Conservation (phyloP, 768 basidiomycete species). For the Kwoniella mangroviensis region DNA sequence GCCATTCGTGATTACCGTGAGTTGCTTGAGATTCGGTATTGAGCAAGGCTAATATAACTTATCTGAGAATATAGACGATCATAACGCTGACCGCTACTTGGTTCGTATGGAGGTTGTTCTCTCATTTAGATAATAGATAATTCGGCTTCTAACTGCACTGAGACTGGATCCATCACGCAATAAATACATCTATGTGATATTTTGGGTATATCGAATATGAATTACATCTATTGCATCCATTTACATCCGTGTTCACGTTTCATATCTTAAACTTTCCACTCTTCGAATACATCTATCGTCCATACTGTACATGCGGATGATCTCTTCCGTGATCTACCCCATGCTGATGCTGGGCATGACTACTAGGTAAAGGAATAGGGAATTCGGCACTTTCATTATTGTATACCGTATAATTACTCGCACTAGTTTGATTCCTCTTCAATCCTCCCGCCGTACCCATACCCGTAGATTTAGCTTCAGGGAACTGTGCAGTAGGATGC, state of each 20-base stretch:
- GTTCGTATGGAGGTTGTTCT: constrained; percentile 26
- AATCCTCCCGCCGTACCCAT: neutral
- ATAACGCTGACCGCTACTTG: constrained; percentile 22
- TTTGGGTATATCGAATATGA: neutral
- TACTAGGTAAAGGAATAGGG: constrained; percentile 18
- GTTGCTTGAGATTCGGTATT: neutral
- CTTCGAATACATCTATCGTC: neutral
- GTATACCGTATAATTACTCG: constrained; percentile 6
- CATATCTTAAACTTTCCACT: neutral
- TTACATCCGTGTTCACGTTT: neutral
- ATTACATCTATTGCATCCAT: neutral
- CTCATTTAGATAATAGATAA: constrained; percentile 28
- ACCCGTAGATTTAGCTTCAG: constrained; percentile 20
- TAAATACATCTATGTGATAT: too few species aligned
- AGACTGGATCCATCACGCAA: too few species aligned
- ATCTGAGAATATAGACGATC: constrained; percentile 5
- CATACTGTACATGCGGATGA: constrained; percentile 8
- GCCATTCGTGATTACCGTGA: constrained; percentile 37
- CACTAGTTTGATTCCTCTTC: constrained; percentile 5
- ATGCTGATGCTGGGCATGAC: neutral
- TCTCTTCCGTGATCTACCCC: constrained; percentile 6
- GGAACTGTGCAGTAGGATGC: constrained; percentile 12
- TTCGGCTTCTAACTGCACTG: neutral
- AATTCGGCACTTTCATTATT: constrained; percentile 3
- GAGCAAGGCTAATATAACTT: neutral